Base-by-base conservation (phyloP, 257 asterid species). In the Petunia secreta region DNA sequence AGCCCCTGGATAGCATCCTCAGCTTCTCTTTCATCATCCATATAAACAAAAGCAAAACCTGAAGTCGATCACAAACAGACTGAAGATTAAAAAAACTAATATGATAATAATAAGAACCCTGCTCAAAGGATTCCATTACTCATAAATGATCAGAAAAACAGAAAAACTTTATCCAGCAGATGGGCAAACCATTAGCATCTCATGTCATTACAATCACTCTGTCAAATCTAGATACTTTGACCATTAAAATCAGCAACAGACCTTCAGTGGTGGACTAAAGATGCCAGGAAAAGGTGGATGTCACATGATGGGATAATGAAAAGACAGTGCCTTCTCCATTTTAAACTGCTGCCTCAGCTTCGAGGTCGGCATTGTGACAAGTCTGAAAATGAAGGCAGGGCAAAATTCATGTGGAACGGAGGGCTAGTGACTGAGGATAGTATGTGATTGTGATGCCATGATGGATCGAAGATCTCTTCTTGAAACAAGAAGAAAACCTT, bases 11-110 rank as follows among this genome's bases (percentile, higher is more conserved):
- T 91, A 37, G 98, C 98, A 83, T 94, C 95, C 71, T 92, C 94
- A 2, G 95, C 98, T 85, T 92, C 97, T 81, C 97, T 87, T 81
- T 94, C 98, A 81, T 92, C 97, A 60, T 88, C 96, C 97, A 94
- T 92, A 86, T 92, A 92, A 63, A 94, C 90, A 82, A 92, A 94
- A 75, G 96, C 96, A 81, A 87, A 88, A 50, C 77, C 77, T 71
- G 60, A 71, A 71, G 44, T 25, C 13, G 60, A 71, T 10, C 44
- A 11, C n/a, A 48, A 8, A 68, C 5, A 71, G 37, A 48, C 43
- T 71, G 44, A 48, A 48, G 60, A 48, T 54, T 65, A 52, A 68
- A 5, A 83, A 52, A 10, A 64, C 25, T 66, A 44, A 64, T 38
- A 60, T 59, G 60, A 38, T 64, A 43, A 36, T 25, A 50, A 39